Evolutionary conservation across 2,329 filamentous ascomycete genomes (phyloP).

Genomic region (Ustilaginoidea virens): DNA sequence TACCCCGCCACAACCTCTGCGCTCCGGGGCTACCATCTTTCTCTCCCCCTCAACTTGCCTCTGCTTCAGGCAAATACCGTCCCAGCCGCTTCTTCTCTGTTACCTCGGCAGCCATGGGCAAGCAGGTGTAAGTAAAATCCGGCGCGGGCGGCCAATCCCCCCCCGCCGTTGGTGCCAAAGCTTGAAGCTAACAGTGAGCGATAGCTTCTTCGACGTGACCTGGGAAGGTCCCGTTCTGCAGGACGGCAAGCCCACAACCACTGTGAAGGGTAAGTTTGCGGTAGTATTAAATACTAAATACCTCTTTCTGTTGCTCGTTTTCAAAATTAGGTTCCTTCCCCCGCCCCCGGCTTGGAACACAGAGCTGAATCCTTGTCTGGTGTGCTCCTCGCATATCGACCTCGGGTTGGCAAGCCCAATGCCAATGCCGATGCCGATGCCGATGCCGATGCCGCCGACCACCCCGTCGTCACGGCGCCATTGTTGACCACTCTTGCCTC

Average conservation of each 20-base stretch:
- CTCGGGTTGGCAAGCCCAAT: too few species aligned
- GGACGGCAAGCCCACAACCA: conserved; percentile 36
- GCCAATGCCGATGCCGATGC: too few species aligned
- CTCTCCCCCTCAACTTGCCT: conserved; percentile 24
- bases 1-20: conserved; percentile 29
- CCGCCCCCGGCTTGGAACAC: too few species aligned
- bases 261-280: conserved; percentile 46
- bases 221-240: conserved; percentile 61
- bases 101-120: conserved; percentile 55
- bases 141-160: too few species aligned
- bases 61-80: conserved; percentile 23
- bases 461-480: too few species aligned
- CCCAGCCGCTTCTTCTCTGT: conserved; percentile 28
- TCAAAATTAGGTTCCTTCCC: too few species aligned
- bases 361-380: too few species aligned
- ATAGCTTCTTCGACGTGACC: conserved; percentile 54
- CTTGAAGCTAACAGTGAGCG: conserved; percentile 2
- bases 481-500: neutral
- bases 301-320: too few species aligned
- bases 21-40: conserved; percentile 24
- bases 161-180: neutral
- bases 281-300: too few species aligned
- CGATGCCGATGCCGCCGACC: too few species aligned
- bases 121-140: conserved; percentile 51
- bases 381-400: too few species aligned